phyloP scores from a whole-genome alignment of 495 filamentous ascomycete genomes.

The Clavariopsis aquatica region DNA sequence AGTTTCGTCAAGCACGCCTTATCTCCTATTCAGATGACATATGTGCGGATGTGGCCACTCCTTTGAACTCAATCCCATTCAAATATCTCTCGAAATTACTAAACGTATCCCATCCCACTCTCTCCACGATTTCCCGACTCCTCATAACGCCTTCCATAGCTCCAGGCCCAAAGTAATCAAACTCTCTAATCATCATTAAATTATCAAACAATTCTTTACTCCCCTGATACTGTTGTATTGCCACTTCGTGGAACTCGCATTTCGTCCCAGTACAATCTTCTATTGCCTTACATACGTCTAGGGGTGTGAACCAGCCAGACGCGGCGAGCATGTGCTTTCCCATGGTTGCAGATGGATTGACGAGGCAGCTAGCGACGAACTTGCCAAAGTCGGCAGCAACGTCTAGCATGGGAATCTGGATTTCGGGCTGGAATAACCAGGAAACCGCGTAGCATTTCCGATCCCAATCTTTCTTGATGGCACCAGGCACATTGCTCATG shows the following conservation, averaged over 20 bases:
- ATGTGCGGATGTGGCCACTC: no score
- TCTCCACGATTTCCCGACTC: slow-evolving; percentile 13
- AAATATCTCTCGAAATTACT: slow-evolving; percentile 13
- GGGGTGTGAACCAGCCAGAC: slow-evolving; percentile 17
- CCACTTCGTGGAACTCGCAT: slow-evolving; percentile 19
- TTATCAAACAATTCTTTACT: slow-evolving; percentile 25
- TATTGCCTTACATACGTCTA: slow-evolving; percentile 20
- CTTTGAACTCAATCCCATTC: slow-evolving; percentile 1
- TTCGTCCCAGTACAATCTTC: slow-evolving; percentile 12
- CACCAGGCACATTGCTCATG: slow-evolving; percentile 54
- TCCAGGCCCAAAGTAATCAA: slow-evolving; percentile 16
- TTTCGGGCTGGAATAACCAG: slow-evolving; percentile 47
- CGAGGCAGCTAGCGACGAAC: slow-evolving; percentile 56
- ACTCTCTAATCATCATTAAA: slow-evolving; percentile 26
- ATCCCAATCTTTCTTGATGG: slow-evolving; percentile 38
- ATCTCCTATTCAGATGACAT: no score
- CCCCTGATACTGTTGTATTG: slow-evolving; percentile 5
- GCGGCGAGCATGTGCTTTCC: slow-evolving; percentile 39
- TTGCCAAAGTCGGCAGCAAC: slow-evolving; percentile 54
- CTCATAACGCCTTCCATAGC: slow-evolving; percentile 15
- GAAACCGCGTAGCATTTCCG: slow-evolving; percentile 45
- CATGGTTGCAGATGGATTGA: slow-evolving; percentile 44
- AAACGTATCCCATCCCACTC: slow-evolving; percentile 6
- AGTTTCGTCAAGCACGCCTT: no score
- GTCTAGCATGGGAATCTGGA: slow-evolving; percentile 57